Base-by-base conservation (phyloP, 2,329 filamentous ascomycete genomes). In the Biscogniauxia sp. region DNA sequence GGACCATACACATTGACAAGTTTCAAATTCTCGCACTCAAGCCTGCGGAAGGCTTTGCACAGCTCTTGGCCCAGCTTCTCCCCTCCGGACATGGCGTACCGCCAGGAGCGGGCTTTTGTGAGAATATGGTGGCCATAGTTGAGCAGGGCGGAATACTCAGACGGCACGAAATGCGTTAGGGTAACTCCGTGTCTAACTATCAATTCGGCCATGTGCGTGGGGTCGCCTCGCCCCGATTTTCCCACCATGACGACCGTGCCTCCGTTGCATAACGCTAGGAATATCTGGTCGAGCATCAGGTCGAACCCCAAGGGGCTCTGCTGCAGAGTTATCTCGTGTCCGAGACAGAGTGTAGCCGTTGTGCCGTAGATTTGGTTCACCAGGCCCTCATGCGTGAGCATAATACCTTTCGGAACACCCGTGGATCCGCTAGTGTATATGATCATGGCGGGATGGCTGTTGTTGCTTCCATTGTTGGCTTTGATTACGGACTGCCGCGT, bases 1-100 rank as follows among this genome's bases (percentile, higher is more conserved):
- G 71, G 69, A 0, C 72, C 71, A 50, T 72, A 75, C 1, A 54
- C 52, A 51, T 72, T 69, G 50, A 66, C 60, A 1, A 73, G 53
- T 1, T 54, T 49, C 13, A 70, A 55, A 11, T 51, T 26, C 1
- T n/a, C 20, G 5, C 52, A 45, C 1, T 8, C 56, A 1, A 65
- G 56, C 0, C 32, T 15, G 1, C 20, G 23, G 19, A 72, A 66
- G 7, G 57, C 58, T 11, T n/a, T 20, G 1, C 53, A 23, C 6
- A 60, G 51, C 53, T 58, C 49, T 23, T 20, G 6, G 17, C 37
- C 23, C 9, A 58, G 5, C 3, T 51, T 51, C 26, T 67, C 66
- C 1, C 66, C 66, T 1, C 49, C 61, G 1, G 26, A 53, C 0
- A 60, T 49, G 4, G 61, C 66, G 1, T 54, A 41, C 2, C 56